A percentile compares a stretch with the other conserved stretches of the same genome.
Evolutionary conservation across 2,329 filamentous ascomycete genomes (phyloP).

Genomic region (Ophiosphaerella narmari): DNA sequence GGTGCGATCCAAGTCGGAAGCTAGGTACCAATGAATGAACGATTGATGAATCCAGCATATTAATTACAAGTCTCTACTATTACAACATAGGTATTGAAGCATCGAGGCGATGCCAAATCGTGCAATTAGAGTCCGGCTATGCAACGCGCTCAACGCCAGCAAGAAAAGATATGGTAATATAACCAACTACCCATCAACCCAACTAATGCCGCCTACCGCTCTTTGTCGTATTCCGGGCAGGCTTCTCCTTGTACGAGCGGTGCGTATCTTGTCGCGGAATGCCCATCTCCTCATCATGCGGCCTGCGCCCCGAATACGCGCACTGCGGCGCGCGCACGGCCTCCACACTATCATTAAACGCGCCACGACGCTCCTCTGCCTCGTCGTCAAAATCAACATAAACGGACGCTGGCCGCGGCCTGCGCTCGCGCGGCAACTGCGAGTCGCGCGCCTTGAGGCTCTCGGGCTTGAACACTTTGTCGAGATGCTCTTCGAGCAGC

Average conservation of each 20-base stretch:
- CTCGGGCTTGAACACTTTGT: constrained; percentile 65
- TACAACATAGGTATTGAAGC: background rate
- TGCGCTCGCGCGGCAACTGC: constrained; percentile 24
- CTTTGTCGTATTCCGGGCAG: constrained; percentile 30
- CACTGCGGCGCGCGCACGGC: constrained; percentile 35
- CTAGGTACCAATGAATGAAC: no score
- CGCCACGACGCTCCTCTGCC: constrained; percentile 33
- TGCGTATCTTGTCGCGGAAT: constrained; percentile 26
- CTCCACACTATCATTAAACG: constrained; percentile 28
- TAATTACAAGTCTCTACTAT: background rate
- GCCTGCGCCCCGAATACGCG: constrained; percentile 32
- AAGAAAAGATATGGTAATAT: constrained; percentile 1
- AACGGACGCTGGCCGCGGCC: constrained; percentile 51
- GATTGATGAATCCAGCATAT: no score
- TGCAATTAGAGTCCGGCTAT: background rate
- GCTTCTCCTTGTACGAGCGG: constrained; percentile 22
- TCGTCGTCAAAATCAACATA: constrained; percentile 53
- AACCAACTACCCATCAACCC: background rate
- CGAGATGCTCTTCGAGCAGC: constrained; percentile 69
- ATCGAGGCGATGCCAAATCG: background rate
- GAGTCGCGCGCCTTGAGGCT: constrained; percentile 23
- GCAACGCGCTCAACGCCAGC: background rate
- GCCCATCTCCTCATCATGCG: constrained; percentile 41
- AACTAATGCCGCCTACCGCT: constrained; percentile 22
- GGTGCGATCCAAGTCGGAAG: no score